Conservation (phyloP, 139 green algal species). For the Chlorella sp. region DNA sequence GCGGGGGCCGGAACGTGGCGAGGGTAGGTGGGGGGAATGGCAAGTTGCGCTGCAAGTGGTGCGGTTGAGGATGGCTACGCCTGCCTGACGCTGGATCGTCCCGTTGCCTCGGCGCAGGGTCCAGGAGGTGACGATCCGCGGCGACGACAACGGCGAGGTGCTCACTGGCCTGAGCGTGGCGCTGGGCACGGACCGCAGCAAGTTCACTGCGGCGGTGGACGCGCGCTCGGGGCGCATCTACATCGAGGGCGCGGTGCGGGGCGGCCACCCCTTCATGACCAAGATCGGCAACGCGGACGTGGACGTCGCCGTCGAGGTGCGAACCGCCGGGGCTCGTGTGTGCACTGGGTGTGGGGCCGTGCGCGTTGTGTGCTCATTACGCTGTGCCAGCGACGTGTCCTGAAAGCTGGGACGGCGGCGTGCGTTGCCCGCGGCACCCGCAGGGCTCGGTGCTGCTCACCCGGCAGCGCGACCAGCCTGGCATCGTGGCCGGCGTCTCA, state of each 20-base stretch:
- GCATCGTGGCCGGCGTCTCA: constrained; percentile 83
- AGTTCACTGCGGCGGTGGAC: constrained; percentile 68
- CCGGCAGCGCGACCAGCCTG: constrained; percentile 83
- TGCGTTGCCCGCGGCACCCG: constrained; percentile 10
- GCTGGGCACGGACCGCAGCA: constrained; percentile 51
- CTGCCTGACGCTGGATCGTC: no score
- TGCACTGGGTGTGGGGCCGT: neutral
- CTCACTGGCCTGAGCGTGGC: constrained; percentile 56
- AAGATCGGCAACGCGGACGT: constrained; percentile 84
- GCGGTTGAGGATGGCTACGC: no score
- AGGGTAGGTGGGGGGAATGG: no score
- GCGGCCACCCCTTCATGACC: constrained; percentile 69
- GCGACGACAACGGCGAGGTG: constrained; percentile 39
- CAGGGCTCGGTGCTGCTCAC: constrained; percentile 71
- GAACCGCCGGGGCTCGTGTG: neutral
- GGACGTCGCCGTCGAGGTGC: constrained; percentile 60
- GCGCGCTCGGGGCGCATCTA: constrained; percentile 42
- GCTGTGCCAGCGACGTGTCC: no score
- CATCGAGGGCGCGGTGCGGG: constrained; percentile 59
- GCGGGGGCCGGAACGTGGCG: no score
- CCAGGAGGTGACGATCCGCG: constrained; percentile 34
- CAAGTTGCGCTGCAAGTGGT: no score
- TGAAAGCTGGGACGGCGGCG: no score
- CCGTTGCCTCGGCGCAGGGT: no score
- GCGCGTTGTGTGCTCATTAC: no score